Evolutionary conservation across 2,329 filamentous ascomycete genomes (phyloP).

Genomic region (Clonostachys solani): DNA sequence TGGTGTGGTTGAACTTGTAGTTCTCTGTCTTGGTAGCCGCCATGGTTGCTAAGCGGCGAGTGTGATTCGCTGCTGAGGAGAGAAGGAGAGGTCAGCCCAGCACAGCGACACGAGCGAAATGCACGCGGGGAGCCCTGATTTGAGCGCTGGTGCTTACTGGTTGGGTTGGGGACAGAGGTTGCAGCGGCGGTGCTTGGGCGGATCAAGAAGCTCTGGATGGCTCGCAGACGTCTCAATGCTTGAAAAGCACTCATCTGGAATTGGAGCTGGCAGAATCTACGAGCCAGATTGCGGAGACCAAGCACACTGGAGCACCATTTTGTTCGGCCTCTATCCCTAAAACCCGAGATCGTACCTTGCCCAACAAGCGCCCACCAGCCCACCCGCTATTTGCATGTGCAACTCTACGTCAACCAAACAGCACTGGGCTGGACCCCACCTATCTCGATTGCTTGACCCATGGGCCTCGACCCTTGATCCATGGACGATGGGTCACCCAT

Average conservation of each 20-base stretch:
- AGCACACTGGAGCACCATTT: too few relatives aligned
- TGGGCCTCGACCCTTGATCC: too few relatives aligned
- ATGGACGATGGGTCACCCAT: too few relatives aligned
- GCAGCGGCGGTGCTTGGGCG: background rate
- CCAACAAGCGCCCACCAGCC: too few relatives aligned
- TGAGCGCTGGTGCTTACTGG: background rate
- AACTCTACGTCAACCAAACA: too few relatives aligned
- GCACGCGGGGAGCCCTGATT: background rate
- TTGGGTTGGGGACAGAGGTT: background rate
- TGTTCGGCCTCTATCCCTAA: too few relatives aligned
- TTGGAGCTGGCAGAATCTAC: too few relatives aligned
- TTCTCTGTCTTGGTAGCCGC: constrained; percentile 64
- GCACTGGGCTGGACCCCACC: too few relatives aligned
- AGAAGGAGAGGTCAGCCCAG: too few relatives aligned
- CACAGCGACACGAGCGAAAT: background rate
- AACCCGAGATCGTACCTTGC: background rate
- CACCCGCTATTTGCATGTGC: too few relatives aligned
- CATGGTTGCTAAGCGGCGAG: constrained; percentile 32
- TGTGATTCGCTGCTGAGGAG: background rate
- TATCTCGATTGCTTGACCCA: too few relatives aligned
- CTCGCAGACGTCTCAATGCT: background rate
- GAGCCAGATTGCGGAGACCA: too few relatives aligned
- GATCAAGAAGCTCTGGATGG: constrained; percentile 1
- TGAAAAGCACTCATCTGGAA: background rate
- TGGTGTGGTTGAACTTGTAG: constrained; percentile 88